phyloP scores from a whole-genome alignment of 140 eudicot species.

The Stevia rebaudiana region DNA sequence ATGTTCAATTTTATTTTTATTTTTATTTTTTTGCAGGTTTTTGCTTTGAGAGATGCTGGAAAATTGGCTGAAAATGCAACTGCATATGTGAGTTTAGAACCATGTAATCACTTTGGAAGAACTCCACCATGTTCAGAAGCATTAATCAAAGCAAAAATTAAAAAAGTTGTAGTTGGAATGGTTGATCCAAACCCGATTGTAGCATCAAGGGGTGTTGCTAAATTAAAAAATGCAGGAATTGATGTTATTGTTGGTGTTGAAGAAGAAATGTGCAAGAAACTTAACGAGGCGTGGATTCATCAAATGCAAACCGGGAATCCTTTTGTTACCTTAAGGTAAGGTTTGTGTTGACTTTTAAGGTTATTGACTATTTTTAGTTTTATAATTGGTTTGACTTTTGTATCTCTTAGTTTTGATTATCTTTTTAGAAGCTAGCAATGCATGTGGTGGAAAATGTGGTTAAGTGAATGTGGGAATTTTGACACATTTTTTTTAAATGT shows the following conservation, averaged over 20 bases:
- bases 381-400: background rate
- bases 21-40: conserved; percentile 44
- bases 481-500: background rate
- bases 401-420: background rate
- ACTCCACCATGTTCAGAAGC: conserved; percentile 98
- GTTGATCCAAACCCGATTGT: conserved; percentile 96
- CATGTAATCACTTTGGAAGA: conserved; percentile 92
- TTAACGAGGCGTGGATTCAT: conserved; percentile 83
- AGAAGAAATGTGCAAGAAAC: conserved; percentile 81
- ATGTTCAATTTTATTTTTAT: background rate
- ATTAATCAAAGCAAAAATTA: conserved; percentile 74
- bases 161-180: conserved; percentile 90
- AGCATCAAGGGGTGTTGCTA: conserved; percentile 76
- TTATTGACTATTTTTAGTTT: background rate
- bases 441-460: background rate
- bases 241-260: conserved; percentile 75
- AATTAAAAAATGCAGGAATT: conserved; percentile 73
- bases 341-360: conserved; percentile 13
- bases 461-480: conserved; percentile 1
- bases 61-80: conserved; percentile 77
- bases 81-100: conserved; percentile 95
- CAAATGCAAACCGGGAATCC: conserved; percentile 78
- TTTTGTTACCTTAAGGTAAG: conserved; percentile 75
- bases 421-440: background rate
- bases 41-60: conserved; percentile 95